Evolutionary conservation across 768 basidiomycete genomes (phyloP).

Genomic region (Leccinum imitatum): DNA sequence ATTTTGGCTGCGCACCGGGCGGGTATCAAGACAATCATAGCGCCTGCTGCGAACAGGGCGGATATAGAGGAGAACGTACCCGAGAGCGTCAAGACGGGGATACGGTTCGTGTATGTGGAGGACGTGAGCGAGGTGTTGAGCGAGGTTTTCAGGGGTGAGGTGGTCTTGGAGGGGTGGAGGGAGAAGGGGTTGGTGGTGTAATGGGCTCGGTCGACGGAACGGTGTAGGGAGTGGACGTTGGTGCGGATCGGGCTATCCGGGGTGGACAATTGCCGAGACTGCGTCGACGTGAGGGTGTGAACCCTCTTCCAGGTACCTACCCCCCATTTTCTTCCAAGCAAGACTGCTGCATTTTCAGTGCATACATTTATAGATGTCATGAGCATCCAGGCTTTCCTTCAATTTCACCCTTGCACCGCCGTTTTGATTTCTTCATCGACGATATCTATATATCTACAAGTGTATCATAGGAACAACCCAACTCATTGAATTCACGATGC

Average conservation of each 20-base stretch:
- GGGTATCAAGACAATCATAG: conserved; percentile 89
- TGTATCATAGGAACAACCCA: not conserved
- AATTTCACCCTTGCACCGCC: not conserved
- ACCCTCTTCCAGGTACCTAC: not conserved
- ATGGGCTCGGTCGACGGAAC: not conserved
- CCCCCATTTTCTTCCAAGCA: not conserved
- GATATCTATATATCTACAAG: not conserved
- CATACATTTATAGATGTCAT: not conserved
- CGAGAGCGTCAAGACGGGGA: conserved; percentile 91
- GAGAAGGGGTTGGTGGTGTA: conserved; percentile 46
- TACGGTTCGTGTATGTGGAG: conserved; percentile 94
- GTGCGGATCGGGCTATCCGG: not conserved
- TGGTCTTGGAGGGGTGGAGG: conserved; percentile 63
- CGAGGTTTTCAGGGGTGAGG: conserved; percentile 76
- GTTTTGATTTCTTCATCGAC: not conserved
- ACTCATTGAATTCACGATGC: not conserved
- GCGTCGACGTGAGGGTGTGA: not conserved
- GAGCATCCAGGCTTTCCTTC: not conserved
- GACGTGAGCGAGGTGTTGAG: conserved; percentile 86
- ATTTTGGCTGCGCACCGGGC: conserved; percentile 96
- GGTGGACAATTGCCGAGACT: not conserved
- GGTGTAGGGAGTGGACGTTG: not conserved
- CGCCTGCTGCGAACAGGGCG: conserved; percentile 83
- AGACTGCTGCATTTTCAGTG: not conserved
- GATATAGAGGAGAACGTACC: conserved; percentile 99